Base-by-base conservation (phyloP, 1,139 yeast genomes). In the Saccharomycopsis crataegensis region DNA sequence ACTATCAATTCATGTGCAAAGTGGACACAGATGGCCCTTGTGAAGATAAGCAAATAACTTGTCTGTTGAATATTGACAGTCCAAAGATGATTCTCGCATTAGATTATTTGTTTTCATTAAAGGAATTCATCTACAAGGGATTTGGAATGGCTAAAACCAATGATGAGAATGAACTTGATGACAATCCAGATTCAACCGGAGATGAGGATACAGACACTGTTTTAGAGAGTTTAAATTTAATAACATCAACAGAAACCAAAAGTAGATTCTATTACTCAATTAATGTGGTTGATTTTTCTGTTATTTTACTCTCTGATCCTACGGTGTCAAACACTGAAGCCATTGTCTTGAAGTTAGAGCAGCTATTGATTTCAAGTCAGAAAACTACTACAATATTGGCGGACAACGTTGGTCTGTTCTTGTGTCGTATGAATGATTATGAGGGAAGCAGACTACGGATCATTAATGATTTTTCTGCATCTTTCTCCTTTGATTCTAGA, bases 381-480 rank as follows among this genome's bases (percentile, higher is more conserved):
- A 80, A 82, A 57, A 75, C 80, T 1, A 55, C 62, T 0, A 79
- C 91, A 1, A 67, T 90, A 8, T 82, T 91, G 16, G 84, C 88
- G 0, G 80, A 83, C 60, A 87, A 86, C 58, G 79, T 90, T 53
- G 98, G 99, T 1, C 81, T 94, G 83, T 94, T 86, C 62, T 71
- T 93, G 59, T 81, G 91, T 51, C 76, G 73, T 32, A 91, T 94
- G 96, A 78, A 84, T 60, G 68, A 78, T 9, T 75, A 76, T 55
- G 82, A 83, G 31, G 76, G 76, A 11, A 76, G 76, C 53, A 75
- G 83, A 49, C 72, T 91, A 52, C 73, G 96, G 57, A 78, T 94
- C 42, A 75, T 94, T 58, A 98, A 94, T 66, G 97, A 93, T 63
- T 93, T 93, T 67, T 85, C 96, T 1, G 70, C 90, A 7, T 81